phyloP scores from a whole-genome alignment of 805 yeast species.

The Suhomyces emberorum region DNA sequence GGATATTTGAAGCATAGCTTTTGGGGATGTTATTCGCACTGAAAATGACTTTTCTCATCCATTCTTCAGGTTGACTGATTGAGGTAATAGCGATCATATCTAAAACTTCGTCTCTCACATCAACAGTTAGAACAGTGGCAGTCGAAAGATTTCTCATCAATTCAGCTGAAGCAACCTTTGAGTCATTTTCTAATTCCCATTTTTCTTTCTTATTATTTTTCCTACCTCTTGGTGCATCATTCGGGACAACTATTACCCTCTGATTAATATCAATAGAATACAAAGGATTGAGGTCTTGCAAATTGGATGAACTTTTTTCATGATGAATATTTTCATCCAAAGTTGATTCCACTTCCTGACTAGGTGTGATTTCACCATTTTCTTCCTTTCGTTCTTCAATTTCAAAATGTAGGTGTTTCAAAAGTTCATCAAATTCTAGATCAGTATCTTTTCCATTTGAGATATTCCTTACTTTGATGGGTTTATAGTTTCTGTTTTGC shows the following conservation, averaged over 20 bases:
- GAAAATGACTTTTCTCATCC: slow-evolving; percentile 81
- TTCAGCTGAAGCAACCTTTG: slow-evolving; percentile 56
- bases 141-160: slow-evolving; percentile 53
- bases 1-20: slow-evolving; percentile 73
- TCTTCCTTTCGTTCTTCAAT: slow-evolving; percentile 23
- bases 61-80: slow-evolving; percentile 72
- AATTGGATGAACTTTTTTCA: slow-evolving; percentile 10
- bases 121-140: slow-evolving; percentile 77
- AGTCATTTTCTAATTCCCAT: slow-evolving; percentile 72
- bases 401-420: slow-evolving; percentile 27
- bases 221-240: slow-evolving; percentile 77
- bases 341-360: background rate
- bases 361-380: background rate
- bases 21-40: slow-evolving; percentile 72
- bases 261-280: slow-evolving; percentile 40
- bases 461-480: slow-evolving; percentile 68
- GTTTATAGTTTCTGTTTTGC: slow-evolving; percentile 57
- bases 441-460: slow-evolving; percentile 64
- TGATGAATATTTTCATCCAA: slow-evolving; percentile 15
- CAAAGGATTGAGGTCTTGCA: slow-evolving; percentile 10
- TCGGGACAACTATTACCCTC: slow-evolving; percentile 64
- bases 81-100: slow-evolving; percentile 81
- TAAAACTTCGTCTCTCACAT: slow-evolving; percentile 77
- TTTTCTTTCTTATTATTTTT: slow-evolving; percentile 73
- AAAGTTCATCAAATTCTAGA: slow-evolving; percentile 65